Percentiles rank a stretch among this genome's conserved stretches.
These are phyloP conservation scores for Sphaerulina musiva DNA, from an alignment of 2,329 filamentous ascomycete genomes.

Conservation along the genomic window DNA sequence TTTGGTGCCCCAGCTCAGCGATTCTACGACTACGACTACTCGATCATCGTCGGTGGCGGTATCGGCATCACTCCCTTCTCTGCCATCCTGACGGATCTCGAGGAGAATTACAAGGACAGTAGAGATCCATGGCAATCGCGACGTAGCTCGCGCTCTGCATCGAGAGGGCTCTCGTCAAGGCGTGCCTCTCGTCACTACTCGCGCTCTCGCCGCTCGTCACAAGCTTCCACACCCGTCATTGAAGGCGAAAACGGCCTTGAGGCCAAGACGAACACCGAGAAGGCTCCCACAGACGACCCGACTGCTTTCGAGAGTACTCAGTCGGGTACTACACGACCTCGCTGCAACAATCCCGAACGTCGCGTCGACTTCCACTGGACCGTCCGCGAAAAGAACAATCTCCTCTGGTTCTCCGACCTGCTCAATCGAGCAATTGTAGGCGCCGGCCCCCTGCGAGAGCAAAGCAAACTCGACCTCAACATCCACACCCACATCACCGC, in stretches of 20 bases:
- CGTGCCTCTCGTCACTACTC: conserved; percentile 1
- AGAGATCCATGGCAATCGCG: conserved; percentile 22
- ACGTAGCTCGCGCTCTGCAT: conserved; percentile 2
- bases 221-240: neutral
- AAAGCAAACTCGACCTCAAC: conserved; percentile 44
- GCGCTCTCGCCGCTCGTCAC: neutral
- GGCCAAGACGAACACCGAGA: neutral
- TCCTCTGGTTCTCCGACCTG: conserved; percentile 53
- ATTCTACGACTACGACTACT: conserved; percentile 54
- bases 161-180: neutral
- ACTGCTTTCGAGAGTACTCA: neutral
- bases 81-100: conserved; percentile 51
- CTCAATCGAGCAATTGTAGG: conserved; percentile 42
- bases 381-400: conserved; percentile 51
- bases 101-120: conserved; percentile 32
- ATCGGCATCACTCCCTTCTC: conserved; percentile 56
- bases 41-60: conserved; percentile 51
- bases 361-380: conserved; percentile 55
- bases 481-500: conserved; percentile 54
- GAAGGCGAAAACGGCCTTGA: neutral
- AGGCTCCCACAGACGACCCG: neutral
- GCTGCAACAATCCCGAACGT: conserved; percentile 9
- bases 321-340: neutral
- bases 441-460: conserved; percentile 33
- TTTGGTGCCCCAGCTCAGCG: conserved; percentile 54